Conservation (phyloP, 2,329 filamentous ascomycete species). For the Penicillium sp. region DNA sequence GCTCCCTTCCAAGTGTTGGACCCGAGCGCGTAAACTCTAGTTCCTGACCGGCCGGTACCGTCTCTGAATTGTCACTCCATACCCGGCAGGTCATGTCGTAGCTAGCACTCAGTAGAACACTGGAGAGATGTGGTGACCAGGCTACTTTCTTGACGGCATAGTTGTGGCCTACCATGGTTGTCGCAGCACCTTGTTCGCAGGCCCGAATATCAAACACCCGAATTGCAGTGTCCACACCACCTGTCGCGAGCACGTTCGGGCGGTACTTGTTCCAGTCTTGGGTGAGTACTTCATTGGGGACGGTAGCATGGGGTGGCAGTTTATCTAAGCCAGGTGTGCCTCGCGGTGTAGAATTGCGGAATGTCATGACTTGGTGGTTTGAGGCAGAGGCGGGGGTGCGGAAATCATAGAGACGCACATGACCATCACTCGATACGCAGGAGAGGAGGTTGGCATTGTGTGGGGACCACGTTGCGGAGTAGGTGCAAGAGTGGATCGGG, state of each 20-base stretch:
- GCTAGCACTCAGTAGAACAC: slow-evolving; percentile 82
- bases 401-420: slow-evolving; percentile 88
- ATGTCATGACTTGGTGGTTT: slow-evolving; percentile 80
- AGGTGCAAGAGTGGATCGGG: slow-evolving; percentile 90
- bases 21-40: slow-evolving; percentile 41
- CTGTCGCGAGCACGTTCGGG: slow-evolving; percentile 78
- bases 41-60: slow-evolving; percentile 31
- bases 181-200: slow-evolving; percentile 68
- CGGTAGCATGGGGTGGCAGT: slow-evolving; percentile 39
- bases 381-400: slow-evolving; percentile 80
- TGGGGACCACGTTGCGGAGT: slow-evolving; percentile 87
- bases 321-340: slow-evolving; percentile 33
- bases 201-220: slow-evolving; percentile 88
- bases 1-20: slow-evolving; percentile 61
- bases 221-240: slow-evolving; percentile 82
- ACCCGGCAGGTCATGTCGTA: slow-evolving; percentile 98
- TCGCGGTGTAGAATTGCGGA: slow-evolving; percentile 61
- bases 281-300: slow-evolving; percentile 82
- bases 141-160: slow-evolving; percentile 84
- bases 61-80: slow-evolving; percentile 76
- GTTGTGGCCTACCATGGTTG: slow-evolving; percentile 78
- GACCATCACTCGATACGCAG: slow-evolving; percentile 83
- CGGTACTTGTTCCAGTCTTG: slow-evolving; percentile 99
- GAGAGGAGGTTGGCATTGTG: slow-evolving; percentile 83
- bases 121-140: slow-evolving; percentile 92